Conservation (phyloP, 305 asterid genomes). For the Solanum aculeatissimum region DNA sequence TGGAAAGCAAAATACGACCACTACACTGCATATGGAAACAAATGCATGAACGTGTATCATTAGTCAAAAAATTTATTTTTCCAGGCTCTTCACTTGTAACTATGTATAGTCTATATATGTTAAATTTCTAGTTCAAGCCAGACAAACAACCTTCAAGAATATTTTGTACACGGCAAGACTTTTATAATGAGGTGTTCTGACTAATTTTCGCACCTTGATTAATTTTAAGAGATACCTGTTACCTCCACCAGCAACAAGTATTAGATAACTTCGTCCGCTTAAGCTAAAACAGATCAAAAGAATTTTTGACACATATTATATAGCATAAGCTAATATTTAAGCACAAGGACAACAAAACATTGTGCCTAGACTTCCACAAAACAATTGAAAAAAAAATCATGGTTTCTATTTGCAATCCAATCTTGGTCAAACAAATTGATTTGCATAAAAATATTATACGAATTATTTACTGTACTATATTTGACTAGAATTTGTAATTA, state of each 20-base stretch:
- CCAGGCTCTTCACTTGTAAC: background rate
- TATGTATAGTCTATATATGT: background rate
- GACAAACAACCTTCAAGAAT: background rate
- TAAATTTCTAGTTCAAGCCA: background rate
- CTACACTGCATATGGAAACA: background rate
- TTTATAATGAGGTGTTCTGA: background rate
- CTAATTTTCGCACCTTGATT: background rate
- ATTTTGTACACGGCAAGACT: background rate
- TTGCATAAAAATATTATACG: background rate
- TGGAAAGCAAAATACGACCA: background rate
- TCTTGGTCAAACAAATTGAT: background rate
- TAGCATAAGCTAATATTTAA: background rate
- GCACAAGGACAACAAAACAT: background rate
- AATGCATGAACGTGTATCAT: background rate
- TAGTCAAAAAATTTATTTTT: background rate
- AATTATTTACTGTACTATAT: background rate
- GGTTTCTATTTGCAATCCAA: background rate
- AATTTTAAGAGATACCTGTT: background rate
- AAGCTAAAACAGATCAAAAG: background rate
- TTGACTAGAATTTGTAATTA: background rate
- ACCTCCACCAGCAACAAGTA: background rate
- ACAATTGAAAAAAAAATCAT: background rate
- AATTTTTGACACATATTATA: background rate
- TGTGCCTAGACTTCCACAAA: background rate
- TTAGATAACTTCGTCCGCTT: background rate